Percentiles rank a stretch among this genome's conserved stretches.
phyloP scores from a whole-genome alignment of 305 asterid species.

The Fraxinus xanthoxyloides region DNA sequence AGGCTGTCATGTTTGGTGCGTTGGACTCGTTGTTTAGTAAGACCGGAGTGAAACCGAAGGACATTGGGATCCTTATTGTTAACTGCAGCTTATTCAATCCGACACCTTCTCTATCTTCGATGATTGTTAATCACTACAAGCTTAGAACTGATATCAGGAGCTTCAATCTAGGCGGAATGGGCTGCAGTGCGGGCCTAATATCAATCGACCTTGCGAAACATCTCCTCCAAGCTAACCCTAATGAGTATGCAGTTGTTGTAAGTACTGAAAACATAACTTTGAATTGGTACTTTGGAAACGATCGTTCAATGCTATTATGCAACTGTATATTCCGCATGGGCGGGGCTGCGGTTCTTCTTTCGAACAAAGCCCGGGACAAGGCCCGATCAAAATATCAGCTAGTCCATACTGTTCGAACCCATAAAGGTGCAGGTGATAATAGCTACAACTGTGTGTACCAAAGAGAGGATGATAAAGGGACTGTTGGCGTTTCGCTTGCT shows the following conservation, averaged over 20 bases:
- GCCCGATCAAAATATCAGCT: constrained; percentile 57
- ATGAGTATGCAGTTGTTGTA: constrained; percentile 53
- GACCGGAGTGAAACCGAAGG: constrained; percentile 41
- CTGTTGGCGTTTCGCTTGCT: constrained; percentile 52
- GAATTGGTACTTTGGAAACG: constrained; percentile 76
- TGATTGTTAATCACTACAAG: constrained; percentile 73
- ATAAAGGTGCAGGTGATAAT: constrained; percentile 59
- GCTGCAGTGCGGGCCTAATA: constrained; percentile 73
- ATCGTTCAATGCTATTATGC: constrained; percentile 65
- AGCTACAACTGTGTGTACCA: constrained; percentile 72
- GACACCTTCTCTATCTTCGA: constrained; percentile 70
- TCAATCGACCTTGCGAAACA: constrained; percentile 63
- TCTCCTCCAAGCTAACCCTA: constrained; percentile 53
- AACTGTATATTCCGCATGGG: constrained; percentile 80
- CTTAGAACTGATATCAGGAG: constrained; percentile 54
- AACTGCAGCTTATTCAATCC: constrained; percentile 77
- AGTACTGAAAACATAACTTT: constrained; percentile 70
- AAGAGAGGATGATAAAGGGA: constrained; percentile 51
- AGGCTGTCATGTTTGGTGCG: constrained; percentile 67
- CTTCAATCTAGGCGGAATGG: constrained; percentile 77
- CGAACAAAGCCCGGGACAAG: constrained; percentile 46
- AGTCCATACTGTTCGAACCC: constrained; percentile 63
- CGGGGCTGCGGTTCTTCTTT: constrained; percentile 63
- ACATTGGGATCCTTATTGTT: constrained; percentile 64
- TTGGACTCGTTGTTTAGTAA: constrained; percentile 44